Conservation (phyloP, 2,329 filamentous ascomycete species). For the Monosporascus sp. region DNA sequence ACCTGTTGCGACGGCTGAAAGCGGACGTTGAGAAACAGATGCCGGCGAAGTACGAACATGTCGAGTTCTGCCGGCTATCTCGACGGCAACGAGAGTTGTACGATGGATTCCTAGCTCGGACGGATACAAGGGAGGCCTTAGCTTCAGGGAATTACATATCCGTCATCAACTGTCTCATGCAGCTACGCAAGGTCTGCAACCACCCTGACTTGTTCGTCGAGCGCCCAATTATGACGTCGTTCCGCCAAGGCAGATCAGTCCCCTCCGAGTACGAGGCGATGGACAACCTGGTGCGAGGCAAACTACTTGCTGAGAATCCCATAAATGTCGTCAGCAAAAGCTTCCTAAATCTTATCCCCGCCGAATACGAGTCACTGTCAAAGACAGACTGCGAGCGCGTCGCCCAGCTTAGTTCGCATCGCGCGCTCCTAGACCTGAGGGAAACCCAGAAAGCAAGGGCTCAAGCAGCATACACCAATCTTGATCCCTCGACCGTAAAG, state of each 20-base stretch:
- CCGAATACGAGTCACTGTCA: slow-evolving; percentile 63
- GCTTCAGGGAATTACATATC: slow-evolving; percentile 93
- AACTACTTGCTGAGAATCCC: slow-evolving; percentile 55
- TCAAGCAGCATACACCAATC: slow-evolving; percentile 46
- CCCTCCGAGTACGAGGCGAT: slow-evolving; percentile 68
- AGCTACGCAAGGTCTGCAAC: slow-evolving; percentile 95
- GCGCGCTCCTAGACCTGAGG: slow-evolving; percentile 62
- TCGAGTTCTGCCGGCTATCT: slow-evolving; percentile 90
- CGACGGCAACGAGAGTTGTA: slow-evolving; percentile 95
- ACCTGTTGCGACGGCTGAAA: slow-evolving; percentile 84
- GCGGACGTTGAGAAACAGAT: slow-evolving; percentile 98
- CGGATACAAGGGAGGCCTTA: slow-evolving; percentile 82
- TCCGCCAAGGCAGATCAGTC: slow-evolving; percentile 80
- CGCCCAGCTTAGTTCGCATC: slow-evolving; percentile 64
- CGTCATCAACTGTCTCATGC: slow-evolving; percentile 98
- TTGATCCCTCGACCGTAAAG: slow-evolving; percentile 62
- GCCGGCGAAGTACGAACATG: slow-evolving; percentile 96
- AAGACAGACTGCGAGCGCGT: slow-evolving; percentile 47
- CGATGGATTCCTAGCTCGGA: slow-evolving; percentile 88
- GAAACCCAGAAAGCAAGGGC: slow-evolving; percentile 63
- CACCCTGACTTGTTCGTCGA: slow-evolving; percentile 97
- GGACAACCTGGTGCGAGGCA: slow-evolving; percentile 63
- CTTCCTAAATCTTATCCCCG: slow-evolving; percentile 75
- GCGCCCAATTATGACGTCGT: slow-evolving; percentile 92
- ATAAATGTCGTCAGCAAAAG: slow-evolving; percentile 64